These are phyloP conservation scores for Erigeron canadensis DNA, from an alignment of 129 eudicot species.

Conservation along the genomic window DNA sequence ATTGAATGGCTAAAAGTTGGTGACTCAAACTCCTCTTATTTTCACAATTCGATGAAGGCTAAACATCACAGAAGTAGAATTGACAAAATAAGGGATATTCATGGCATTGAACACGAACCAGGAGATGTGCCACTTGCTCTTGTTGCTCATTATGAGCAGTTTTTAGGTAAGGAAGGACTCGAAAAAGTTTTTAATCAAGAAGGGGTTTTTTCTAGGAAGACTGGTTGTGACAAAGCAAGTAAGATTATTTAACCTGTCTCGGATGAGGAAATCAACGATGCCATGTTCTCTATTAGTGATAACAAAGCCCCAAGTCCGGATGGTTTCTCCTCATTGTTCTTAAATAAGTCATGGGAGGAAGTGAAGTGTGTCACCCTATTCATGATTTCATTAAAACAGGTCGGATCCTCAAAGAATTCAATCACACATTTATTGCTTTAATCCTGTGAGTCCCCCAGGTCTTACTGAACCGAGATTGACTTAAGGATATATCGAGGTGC, in stretches of 20 bases:
- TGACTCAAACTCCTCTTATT: background rate
- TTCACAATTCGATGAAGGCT: background rate
- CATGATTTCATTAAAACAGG: background rate
- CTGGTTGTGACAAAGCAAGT: background rate
- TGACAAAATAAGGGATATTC: background rate
- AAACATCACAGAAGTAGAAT: background rate
- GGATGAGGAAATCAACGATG: background rate
- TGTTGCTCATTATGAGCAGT: background rate
- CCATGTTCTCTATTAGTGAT: background rate
- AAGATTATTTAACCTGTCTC: no score
- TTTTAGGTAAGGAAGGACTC: background rate
- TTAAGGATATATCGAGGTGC: no score
- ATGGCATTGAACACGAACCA: background rate
- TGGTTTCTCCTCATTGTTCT: background rate
- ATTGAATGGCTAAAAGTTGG: background rate
- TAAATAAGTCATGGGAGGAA: background rate
- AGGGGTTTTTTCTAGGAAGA: no score
- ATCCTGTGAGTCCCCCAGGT: no score
- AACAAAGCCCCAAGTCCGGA: constrained; percentile 6
- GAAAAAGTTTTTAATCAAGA: background rate
- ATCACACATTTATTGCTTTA: background rate
- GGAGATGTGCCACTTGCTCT: background rate
- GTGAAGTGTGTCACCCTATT: background rate
- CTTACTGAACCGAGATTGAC: no score
- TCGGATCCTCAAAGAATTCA: background rate